phyloP scores from a whole-genome alignment of 164 flowering plant genomes.

The Houttuynia cordata region DNA sequence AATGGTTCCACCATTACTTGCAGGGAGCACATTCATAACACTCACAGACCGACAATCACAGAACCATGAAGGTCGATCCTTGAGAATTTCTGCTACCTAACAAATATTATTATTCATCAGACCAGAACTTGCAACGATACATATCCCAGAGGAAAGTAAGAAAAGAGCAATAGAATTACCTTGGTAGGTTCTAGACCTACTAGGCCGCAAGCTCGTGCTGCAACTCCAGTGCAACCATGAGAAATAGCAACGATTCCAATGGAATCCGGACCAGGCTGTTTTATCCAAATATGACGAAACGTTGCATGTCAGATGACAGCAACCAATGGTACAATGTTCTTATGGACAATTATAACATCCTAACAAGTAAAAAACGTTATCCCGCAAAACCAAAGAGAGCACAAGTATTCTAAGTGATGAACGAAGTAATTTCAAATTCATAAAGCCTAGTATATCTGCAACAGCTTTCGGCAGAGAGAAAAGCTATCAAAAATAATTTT shows the following conservation, averaged over 20 bases:
- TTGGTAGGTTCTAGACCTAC: constrained; percentile 91
- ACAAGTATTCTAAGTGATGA: no score
- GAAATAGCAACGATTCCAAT: constrained; percentile 99
- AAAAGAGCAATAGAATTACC: constrained; percentile 22
- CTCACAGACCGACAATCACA: constrained; percentile 95
- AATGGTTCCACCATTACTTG: constrained; percentile 95
- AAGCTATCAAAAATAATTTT: no score
- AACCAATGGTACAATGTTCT: no score
- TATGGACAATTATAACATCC: no score
- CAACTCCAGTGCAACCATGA: constrained; percentile 91
- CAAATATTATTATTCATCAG: constrained; percentile 1
- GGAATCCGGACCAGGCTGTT: constrained; percentile 99
- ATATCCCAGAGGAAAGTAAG: neutral
- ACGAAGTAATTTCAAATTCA: no score
- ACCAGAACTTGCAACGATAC: neutral
- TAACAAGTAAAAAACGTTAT: no score
- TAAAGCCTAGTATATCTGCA: no score
- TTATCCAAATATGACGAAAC: no score
- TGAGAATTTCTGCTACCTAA: constrained; percentile 93
- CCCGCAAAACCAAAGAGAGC: no score
- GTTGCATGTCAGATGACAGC: no score
- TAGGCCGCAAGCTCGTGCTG: constrained; percentile 94
- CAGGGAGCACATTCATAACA: constrained; percentile 72
- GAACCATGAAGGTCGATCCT: constrained; percentile 92
- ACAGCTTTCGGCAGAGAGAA: no score